phyloP scores from a whole-genome alignment of 805 yeast species.

The Ogataea chonburiensis region DNA sequence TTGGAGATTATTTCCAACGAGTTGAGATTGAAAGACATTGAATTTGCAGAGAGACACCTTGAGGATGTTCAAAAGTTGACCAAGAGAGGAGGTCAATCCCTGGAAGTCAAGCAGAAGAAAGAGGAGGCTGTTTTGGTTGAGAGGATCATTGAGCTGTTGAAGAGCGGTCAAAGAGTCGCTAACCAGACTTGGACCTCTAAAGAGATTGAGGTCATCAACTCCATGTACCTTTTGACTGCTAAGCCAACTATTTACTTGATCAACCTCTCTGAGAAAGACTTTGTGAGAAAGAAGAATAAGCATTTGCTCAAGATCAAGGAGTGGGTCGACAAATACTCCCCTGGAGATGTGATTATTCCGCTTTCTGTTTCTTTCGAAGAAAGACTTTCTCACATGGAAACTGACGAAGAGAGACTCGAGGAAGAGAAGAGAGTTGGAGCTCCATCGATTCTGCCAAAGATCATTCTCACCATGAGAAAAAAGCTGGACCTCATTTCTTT shows the following conservation, averaged over 20 bases:
- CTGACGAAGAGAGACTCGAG: conserved; percentile 47
- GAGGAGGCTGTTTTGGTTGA: conserved; percentile 59
- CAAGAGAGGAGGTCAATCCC: conserved; percentile 63
- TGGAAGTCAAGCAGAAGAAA: conserved; percentile 62
- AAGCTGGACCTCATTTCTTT: conserved; percentile 72
- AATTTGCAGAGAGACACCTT: conserved; percentile 67
- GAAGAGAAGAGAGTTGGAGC: conserved; percentile 38
- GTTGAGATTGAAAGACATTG: conserved; percentile 94
- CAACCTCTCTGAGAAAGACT: conserved; percentile 73
- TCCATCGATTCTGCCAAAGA: conserved; percentile 56
- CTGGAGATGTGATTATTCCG: conserved; percentile 84
- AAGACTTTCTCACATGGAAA: conserved; percentile 81
- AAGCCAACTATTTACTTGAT: conserved; percentile 82
- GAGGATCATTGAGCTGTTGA: conserved; percentile 59
- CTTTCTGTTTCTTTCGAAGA: conserved; percentile 91
- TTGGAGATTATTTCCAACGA: conserved; percentile 88
- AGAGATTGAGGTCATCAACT: conserved; percentile 67
- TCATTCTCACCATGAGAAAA: conserved; percentile 64
- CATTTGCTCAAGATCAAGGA: conserved; percentile 48
- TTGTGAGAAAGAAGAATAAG: conserved; percentile 49
- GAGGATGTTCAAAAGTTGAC: conserved; percentile 56
- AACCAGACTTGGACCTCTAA: conserved; percentile 57
- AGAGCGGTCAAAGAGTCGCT: conserved; percentile 62
- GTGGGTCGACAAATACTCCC: conserved; percentile 70
- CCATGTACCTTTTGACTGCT: conserved; percentile 75